These are phyloP conservation scores for Rhizodiscina lignyota DNA, from an alignment of 495 filamentous ascomycete genomes.

Conservation along the genomic window DNA sequence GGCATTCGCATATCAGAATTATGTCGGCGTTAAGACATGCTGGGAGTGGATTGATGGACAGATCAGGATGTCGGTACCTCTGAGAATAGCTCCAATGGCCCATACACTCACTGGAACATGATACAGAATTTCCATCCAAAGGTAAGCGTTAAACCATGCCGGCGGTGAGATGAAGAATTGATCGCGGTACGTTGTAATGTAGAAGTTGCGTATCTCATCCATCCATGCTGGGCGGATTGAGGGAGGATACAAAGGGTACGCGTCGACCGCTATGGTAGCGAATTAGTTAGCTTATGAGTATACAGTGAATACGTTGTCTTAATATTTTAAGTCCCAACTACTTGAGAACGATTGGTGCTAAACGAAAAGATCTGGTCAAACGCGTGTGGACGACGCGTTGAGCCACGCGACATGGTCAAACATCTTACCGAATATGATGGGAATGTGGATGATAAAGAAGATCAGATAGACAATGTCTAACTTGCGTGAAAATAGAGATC, in stretches of 20 bases:
- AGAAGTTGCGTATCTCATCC: slow-evolving; percentile 35
- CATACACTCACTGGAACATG: slow-evolving; percentile 54
- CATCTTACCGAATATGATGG: slow-evolving; percentile 46
- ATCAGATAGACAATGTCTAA: slow-evolving; percentile 44
- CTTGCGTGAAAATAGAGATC: slow-evolving; percentile 28
- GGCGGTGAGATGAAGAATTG: slow-evolving; percentile 54
- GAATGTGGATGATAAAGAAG: slow-evolving; percentile 53
- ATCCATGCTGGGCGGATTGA: slow-evolving; percentile 34
- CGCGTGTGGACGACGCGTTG: neutral
- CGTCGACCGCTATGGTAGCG: slow-evolving; percentile 13
- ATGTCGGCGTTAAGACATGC: too few relatives aligned
- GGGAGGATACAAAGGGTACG: slow-evolving; percentile 41
- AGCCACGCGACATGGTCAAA: neutral
- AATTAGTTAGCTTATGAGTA: slow-evolving; percentile 41
- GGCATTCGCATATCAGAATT: too few relatives aligned
- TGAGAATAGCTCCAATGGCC: slow-evolving; percentile 34
- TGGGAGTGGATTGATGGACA: too few relatives aligned
- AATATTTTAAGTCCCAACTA: neutral
- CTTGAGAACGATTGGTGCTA: slow-evolving; percentile 2
- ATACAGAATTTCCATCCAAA: slow-evolving; percentile 51
- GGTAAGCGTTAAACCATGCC: slow-evolving; percentile 53
- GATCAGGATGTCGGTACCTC: slow-evolving; percentile 32
- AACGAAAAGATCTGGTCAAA: slow-evolving; percentile 1
- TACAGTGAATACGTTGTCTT: neutral
- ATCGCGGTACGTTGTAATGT: slow-evolving; percentile 55